Evolutionary conservation across 1,139 yeast genomes (phyloP), one percentile per base, ranked within the genome.

Genomic region (Geotrichum fermentans): DNA sequence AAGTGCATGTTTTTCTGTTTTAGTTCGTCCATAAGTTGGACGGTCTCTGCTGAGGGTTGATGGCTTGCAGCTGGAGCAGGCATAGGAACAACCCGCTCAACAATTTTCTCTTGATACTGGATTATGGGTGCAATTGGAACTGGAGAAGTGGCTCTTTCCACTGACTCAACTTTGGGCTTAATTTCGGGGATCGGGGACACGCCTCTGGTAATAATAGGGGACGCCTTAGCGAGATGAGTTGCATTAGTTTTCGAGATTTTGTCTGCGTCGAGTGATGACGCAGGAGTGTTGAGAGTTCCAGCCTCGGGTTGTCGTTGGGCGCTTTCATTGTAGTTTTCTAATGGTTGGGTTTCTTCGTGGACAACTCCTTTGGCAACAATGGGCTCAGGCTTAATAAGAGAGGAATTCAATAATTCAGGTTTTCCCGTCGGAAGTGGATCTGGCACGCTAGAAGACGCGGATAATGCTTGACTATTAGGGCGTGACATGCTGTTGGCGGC

Each of bases 1-100:
- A 68, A 58, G 11, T 17, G 32, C 8, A 30, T 14, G 33, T 47
- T 47, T 14, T 29, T 41, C 21, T 34, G 21, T 36, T 41, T 46
- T 10, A 41, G 17, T 8, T 36, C 42, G 14, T 33, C 40, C 33
- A 46, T 26, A 5, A 18, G 42, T n/a, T 21, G 34, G 17, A 39
- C n/a, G 5, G 43, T 17, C 16, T 21, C 41, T 4, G 41, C 20
- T 13, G 55, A 43, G 13, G 17, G 26, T 16, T 32, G 48, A 30
- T 40, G 34, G 26, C 4, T 36, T 16, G 34, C 40, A 38, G 29
- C 35, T 33, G 36, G 47, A 39, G 26, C 47, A 37, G 35, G 40
- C 29, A 30, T 26, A 33, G 44, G 43, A 3, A 40, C 32, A 11
- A 40, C 50, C 4, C 14, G 44, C 2, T 30, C 48, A 17, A 38